Base-by-base conservation (phyloP, 1,284 basidiomycete species). In the Irpex sp. region DNA sequence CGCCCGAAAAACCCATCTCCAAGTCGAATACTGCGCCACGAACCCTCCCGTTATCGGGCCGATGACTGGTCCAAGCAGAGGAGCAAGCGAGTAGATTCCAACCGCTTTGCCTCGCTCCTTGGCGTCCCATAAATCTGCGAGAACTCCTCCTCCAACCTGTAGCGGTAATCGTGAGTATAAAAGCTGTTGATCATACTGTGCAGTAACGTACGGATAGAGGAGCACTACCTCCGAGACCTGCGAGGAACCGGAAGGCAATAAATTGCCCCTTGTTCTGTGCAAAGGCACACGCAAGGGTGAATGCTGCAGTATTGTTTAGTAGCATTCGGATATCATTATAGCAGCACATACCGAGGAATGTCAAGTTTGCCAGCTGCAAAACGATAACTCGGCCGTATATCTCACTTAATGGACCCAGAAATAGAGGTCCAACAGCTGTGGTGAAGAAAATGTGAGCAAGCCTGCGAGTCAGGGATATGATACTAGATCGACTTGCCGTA, bases 1-100 rank as follows among this genome's bases (percentile, higher is more conserved):
- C 0, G 85, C 82, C 81, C 84, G 86, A 71, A 91, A 91, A 44
- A 88, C 86, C 87, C 83, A 88, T 73, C 83, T 79, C 86, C 83
- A 89, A 2, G 81, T 89, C 2, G 86, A 85, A 65, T 70, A 74
- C 56, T 86, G 75, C 3, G 83, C 82, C 52, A 88, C 83, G 81
- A 83, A 88, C n/a, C 84, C 84, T 4, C 86, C 87, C 19, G 84
- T 81, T 4, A 88, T 73, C 0, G 87, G 88, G 0, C 88, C 89
- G 13, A 92, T 66, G 0, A 86, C 85, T 0, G 90, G 90, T 0
- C 88, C 86, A 4, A 87, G 74, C 3, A 87, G 72, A 0, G 84
- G 84, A 3, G 87, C 87, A 5, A 92, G 74, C 0, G 89, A 87
- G 72, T 91, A 92, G 1, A 90, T 77, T 0, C 87, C 86, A 26